These are phyloP conservation scores for Lepiota brunneoincarnata DNA, from an alignment of 768 basidiomycete genomes.

Conservation along the genomic window DNA sequence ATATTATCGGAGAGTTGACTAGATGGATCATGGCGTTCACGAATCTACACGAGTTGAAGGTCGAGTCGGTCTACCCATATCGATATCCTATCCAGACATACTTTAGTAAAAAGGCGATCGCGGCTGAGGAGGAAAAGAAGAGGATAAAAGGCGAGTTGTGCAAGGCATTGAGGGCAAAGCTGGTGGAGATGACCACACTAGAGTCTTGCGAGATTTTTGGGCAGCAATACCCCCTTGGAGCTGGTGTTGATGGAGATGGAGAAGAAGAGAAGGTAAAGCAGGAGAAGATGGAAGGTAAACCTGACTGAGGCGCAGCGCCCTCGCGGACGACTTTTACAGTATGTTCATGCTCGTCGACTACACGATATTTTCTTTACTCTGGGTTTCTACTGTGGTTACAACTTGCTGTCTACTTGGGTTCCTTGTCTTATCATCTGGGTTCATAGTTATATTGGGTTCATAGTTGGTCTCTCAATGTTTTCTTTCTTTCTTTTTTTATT, in stretches of 20 bases:
- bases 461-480: background rate
- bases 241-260: background rate
- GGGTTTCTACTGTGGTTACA: background rate
- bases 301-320: background rate
- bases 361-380: background rate
- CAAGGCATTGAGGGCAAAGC: background rate
- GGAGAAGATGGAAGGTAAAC: background rate
- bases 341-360: background rate
- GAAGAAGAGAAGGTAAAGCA: background rate
- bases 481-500: background rate
- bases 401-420: background rate
- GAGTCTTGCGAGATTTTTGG: conserved; percentile 8
- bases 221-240: background rate
- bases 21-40: conserved; percentile 10
- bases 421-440: background rate
- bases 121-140: conserved; percentile 5
- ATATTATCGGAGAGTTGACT: conserved; percentile 2
- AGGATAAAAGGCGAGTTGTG: background rate
- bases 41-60: conserved; percentile 2
- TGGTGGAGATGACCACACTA: conserved; percentile 3
- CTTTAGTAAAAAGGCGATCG: conserved; percentile 1
- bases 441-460: background rate
- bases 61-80: conserved; percentile 9
- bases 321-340: background rate
- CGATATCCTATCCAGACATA: conserved; percentile 6